Evolutionary conservation across 768 basidiomycete genomes (phyloP), one percentile per base, ranked within the genome.

Genomic region (Strobilomyces dryophilus): DNA sequence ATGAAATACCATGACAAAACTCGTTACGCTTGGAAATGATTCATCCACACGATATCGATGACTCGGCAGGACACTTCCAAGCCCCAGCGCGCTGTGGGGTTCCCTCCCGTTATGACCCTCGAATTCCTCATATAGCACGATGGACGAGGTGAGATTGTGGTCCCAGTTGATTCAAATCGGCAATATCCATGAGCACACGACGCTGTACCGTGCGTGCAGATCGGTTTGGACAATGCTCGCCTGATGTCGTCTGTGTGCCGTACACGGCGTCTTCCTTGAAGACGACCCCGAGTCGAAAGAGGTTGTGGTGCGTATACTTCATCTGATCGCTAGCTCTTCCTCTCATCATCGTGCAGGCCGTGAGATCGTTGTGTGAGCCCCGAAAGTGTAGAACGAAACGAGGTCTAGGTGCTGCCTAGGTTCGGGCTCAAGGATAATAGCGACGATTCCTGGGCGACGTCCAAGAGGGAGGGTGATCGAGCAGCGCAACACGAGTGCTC

Each of bases 351-450:
- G 8, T 24, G 10, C 27, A 63, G 64, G 53, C 59, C 17, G 61
- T 64, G 39, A 61, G 62, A 12, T 35, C 20, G 39, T 26, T 32
- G n/a, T n/a, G n/a, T 40, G 43, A 20, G 20, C 40, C 24, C 17
- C 15, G 9, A 6, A 27, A 0, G 15, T 24, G 17, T 21, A 29
- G 20, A 21, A 26, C 24, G 24, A 32, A 34, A 42, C 8, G 27
- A 27, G 17, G 27, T 45, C 15, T 63, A 86, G 84, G 64, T 84
- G 20, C 83, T 78, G 0, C 66, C 76, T 5, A 71, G 77, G 15
- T 85, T 88, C 49, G 86, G 84, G 15, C 74, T 87, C 15, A 55
- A 80, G 12, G 83, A 87, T 47, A 65, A 73, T 4, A 74, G 79
- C 0, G 52, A 71, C 1, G 66, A 76, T 29, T 71, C 80, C 42